Evolutionary conservation across 805 yeast genomes (phyloP).

Genomic region (Zygosaccharomyces bisporus): DNA sequence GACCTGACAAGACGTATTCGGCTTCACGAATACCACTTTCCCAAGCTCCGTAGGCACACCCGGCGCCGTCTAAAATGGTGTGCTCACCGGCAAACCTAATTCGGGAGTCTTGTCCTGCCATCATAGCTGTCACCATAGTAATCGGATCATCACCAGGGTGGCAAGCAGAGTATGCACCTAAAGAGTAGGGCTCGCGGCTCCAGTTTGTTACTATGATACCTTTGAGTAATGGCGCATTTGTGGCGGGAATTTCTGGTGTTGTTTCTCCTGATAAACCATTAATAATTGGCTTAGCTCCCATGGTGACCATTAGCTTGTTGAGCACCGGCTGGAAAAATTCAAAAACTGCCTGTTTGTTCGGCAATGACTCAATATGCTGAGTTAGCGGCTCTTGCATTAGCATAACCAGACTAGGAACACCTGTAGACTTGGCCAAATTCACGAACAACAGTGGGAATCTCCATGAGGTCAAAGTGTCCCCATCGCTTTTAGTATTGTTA

Average conservation of each 20-base stretch:
- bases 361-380: constrained; percentile 46
- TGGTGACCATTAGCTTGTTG: constrained; percentile 25
- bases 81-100: constrained; percentile 91
- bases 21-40: constrained; percentile 65
- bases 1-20: constrained; percentile 30
- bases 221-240: constrained; percentile 35
- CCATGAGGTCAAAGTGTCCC: constrained; percentile 33
- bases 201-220: constrained; percentile 58
- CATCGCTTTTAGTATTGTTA: constrained; percentile 6
- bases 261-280: constrained; percentile 11
- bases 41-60: constrained; percentile 92
- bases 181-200: constrained; percentile 73
- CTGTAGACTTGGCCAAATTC: constrained; percentile 50
- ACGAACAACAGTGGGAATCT: constrained; percentile 59
- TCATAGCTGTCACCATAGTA: constrained; percentile 56
- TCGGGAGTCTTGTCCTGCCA: constrained; percentile 49
- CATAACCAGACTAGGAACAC: constrained; percentile 54
- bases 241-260: background rate
- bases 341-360: constrained; percentile 53
- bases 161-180: constrained; percentile 81
- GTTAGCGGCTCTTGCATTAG: constrained; percentile 75
- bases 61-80: constrained; percentile 79
- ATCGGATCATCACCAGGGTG: constrained; percentile 66
- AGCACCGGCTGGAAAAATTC: constrained; percentile 50
- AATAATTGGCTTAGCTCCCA: constrained; percentile 17